These are phyloP conservation scores for Flagelloscypha sp. DNA, from an alignment of 768 basidiomycete genomes.

Conservation along the genomic window DNA sequence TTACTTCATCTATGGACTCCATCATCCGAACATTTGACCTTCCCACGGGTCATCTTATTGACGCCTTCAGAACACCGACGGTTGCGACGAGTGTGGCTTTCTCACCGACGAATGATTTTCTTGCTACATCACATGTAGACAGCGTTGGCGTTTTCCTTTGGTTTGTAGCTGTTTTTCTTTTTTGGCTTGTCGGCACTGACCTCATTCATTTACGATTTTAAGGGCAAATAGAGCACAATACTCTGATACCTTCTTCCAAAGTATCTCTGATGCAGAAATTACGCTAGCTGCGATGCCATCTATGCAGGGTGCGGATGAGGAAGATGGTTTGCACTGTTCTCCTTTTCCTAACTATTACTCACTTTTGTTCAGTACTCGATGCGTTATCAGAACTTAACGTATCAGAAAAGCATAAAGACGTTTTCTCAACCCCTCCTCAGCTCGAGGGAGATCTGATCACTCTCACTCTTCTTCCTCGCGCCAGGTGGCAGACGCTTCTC, in stretches of 20 bases:
- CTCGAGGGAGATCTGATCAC: slow-evolving; percentile 89
- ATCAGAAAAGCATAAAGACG: slow-evolving; percentile 53
- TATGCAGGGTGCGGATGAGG: slow-evolving; percentile 75
- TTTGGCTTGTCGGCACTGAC: no score
- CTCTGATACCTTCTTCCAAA: slow-evolving; percentile 71
- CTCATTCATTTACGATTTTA: slow-evolving; percentile 1
- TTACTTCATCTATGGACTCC: slow-evolving; percentile 82
- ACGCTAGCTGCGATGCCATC: slow-evolving; percentile 67
- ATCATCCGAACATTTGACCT: slow-evolving; percentile 93
- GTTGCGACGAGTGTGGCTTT: slow-evolving; percentile 87
- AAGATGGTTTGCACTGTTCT: slow-evolving; percentile 50
- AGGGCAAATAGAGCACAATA: slow-evolving; percentile 98
- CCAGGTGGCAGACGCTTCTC: slow-evolving; percentile 94
- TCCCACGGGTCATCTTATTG: slow-evolving; percentile 86
- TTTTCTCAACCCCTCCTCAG: slow-evolving; percentile 82
- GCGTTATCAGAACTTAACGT: slow-evolving; percentile 57
- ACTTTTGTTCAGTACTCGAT: slow-evolving; percentile 47
- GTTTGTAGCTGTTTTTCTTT: slow-evolving; percentile 29
- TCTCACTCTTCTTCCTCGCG: slow-evolving; percentile 82
- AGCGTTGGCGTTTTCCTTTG: slow-evolving; percentile 94
- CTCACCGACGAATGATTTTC: slow-evolving; percentile 91
- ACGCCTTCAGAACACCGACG: slow-evolving; percentile 81
- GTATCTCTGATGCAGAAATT: slow-evolving; percentile 70
- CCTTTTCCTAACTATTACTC: background rate
- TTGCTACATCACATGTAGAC: slow-evolving; percentile 92